Conservation (phyloP, 192 early-diverging fungal species). For the Physocladia obscura region DNA sequence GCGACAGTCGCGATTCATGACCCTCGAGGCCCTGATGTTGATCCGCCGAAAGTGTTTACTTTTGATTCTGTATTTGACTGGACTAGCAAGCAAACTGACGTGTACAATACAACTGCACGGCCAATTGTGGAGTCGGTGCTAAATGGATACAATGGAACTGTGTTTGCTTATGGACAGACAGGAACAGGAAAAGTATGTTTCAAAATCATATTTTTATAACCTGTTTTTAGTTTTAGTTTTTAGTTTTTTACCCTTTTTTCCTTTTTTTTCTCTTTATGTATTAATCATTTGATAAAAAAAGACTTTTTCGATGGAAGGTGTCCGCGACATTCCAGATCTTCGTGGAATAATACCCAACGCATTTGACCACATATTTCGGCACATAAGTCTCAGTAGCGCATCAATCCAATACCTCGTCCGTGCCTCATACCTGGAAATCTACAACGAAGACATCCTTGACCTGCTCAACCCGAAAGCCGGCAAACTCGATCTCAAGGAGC, state of each 20-base stretch:
- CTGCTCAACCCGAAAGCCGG: conserved; percentile 69
- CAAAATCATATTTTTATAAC: too few species aligned
- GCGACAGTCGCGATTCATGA: conserved; percentile 52
- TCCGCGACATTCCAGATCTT: conserved; percentile 64
- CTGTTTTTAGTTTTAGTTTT: too few species aligned
- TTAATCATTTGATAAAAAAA: conserved; percentile 3
- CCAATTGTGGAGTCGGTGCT: conserved; percentile 61
- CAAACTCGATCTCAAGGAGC: conserved; percentile 63
- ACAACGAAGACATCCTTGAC: conserved; percentile 90
- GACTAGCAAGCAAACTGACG: conserved; percentile 51
- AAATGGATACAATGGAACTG: conserved; percentile 64
- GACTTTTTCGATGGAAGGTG: conserved; percentile 76
- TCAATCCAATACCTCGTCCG: conserved; percentile 73
- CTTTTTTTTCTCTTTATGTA: background rate
- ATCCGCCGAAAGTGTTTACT: conserved; percentile 59
- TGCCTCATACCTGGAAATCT: conserved; percentile 91
- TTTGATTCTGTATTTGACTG: conserved; percentile 64
- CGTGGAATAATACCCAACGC: conserved; percentile 68
- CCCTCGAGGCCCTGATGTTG: conserved; percentile 32
- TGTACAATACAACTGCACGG: conserved; percentile 59
- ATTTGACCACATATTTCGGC: conserved; percentile 64
- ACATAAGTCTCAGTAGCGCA: conserved; percentile 52
- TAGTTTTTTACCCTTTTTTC: too few species aligned
- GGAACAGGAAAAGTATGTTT: conserved; percentile 59
- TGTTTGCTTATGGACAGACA: conserved; percentile 65